Conservation (phyloP, 805 yeast genomes). For the Hanseniaspora pseudoguilliermondii region DNA sequence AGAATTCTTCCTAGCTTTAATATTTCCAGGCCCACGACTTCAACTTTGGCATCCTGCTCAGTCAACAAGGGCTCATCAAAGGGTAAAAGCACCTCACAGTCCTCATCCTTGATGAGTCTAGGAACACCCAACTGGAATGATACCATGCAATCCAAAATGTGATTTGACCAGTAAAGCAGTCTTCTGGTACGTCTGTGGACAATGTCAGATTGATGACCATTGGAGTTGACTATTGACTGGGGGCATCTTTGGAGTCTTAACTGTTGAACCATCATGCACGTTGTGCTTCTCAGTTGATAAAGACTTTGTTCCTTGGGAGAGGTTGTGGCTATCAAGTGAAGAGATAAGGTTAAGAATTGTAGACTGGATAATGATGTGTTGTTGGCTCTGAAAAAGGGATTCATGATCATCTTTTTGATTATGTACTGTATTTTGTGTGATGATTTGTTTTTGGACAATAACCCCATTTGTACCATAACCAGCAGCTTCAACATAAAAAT, state of each 20-base stretch:
- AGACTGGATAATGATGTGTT: conserved; percentile 54
- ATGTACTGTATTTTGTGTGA: conserved; percentile 42
- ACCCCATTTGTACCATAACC: conserved; percentile 25
- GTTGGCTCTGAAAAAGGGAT: conserved; percentile 43
- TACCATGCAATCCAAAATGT: conserved; percentile 61
- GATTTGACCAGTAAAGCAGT: conserved; percentile 72
- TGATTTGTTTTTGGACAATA: conserved; percentile 20
- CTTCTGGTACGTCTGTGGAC: conserved; percentile 74
- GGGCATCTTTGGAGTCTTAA: conserved; percentile 78
- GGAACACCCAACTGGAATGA: conserved; percentile 75
- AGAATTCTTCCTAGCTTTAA: conserved; percentile 61
- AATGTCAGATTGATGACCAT: conserved; percentile 51
- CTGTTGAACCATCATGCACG: conserved; percentile 74
- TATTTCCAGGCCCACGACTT: conserved; percentile 39
- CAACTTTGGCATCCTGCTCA: conserved; percentile 36
- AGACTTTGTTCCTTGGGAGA: conserved; percentile 58
- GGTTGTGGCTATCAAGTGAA: conserved; percentile 55
- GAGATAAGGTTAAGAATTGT: conserved; percentile 55
- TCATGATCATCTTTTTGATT: conserved; percentile 48
- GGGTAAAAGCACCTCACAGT: conserved; percentile 78
- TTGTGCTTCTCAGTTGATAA: conserved; percentile 63
- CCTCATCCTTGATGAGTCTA: conserved; percentile 61
- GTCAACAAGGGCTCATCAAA: conserved; percentile 36
- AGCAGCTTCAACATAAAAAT: conserved; percentile 22
- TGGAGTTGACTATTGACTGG: conserved; percentile 58